These are phyloP conservation scores for Lepidium sativum DNA, from an alignment of 345 rosid species.

Conservation along the genomic window DNA sequence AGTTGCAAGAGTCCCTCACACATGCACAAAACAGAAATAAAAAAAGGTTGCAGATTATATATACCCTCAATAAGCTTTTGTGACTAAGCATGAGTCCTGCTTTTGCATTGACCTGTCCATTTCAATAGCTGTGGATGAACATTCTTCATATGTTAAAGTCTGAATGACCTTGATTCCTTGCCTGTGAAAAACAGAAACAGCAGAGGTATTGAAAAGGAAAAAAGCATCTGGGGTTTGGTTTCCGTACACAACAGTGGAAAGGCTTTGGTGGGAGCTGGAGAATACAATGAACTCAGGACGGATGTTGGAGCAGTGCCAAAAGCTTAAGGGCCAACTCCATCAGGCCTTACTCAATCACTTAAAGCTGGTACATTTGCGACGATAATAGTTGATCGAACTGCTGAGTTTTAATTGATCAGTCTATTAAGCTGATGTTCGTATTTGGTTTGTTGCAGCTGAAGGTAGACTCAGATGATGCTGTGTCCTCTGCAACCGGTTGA, in stretches of 20 bases:
- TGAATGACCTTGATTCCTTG: not conserved
- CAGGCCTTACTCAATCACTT: conserved; percentile 68
- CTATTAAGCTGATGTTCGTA: not conserved
- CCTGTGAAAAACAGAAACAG: conserved; percentile 46
- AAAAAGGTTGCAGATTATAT: too few relatives aligned
- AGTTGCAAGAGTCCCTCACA: not conserved
- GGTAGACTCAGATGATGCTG: conserved; percentile 66
- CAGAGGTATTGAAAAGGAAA: conserved; percentile 59
- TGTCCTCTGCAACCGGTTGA: conserved; percentile 21
- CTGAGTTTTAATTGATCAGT: not conserved
- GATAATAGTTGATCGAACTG: not conserved
- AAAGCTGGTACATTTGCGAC: conserved; percentile 44
- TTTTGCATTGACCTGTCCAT: not conserved
- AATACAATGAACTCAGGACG: conserved; percentile 42
- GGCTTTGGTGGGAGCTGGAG: conserved; percentile 77
- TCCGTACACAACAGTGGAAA: conserved; percentile 66
- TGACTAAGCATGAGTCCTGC: not conserved
- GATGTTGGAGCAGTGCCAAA: conserved; percentile 66
- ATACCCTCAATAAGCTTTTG: not conserved
- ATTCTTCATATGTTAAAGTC: not conserved
- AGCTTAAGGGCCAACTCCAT: conserved; percentile 55
- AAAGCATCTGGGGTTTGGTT: conserved; percentile 70
- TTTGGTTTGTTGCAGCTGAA: conserved; percentile 47
- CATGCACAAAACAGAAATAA: not conserved
- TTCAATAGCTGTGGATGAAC: not conserved